A percentile compares a stretch with the other conserved stretches of the same genome.
phyloP scores from a whole-genome alignment of 2,329 filamentous ascomycete genomes.

The Aspergillus vadensis region DNA sequence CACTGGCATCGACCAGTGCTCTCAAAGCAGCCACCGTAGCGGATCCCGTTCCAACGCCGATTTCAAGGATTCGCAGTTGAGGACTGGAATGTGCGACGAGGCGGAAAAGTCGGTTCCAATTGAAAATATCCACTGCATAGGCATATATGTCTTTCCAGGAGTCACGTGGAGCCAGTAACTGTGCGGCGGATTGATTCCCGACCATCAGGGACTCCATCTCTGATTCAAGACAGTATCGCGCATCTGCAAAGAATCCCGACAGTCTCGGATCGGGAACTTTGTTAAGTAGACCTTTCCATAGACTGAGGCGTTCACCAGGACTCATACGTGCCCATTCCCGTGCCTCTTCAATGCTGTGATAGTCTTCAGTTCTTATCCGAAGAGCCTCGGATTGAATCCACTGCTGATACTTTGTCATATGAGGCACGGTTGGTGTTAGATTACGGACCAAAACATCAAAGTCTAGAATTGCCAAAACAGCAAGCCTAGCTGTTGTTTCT shows the following conservation, averaged over 20 bases:
- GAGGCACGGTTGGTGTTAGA: not conserved
- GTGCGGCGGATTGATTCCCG: not conserved
- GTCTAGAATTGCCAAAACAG: not conserved
- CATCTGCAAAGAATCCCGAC: not conserved
- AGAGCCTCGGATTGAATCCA: not conserved
- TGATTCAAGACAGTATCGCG: not conserved
- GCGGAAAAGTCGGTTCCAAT: conserved; percentile 12
- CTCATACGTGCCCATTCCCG: not conserved
- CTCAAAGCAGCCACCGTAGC: conserved; percentile 25
- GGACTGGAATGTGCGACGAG: conserved; percentile 28
- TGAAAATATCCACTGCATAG: not conserved
- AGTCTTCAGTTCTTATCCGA: not conserved
- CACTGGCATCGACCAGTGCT: not conserved
- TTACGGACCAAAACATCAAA: not conserved
- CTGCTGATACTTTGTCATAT: conserved; percentile 1
- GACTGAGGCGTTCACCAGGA: not conserved
- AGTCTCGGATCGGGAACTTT: not conserved
- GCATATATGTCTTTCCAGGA: not conserved
- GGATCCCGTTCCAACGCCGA: conserved; percentile 34
- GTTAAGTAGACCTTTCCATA: not conserved
- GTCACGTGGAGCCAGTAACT: not conserved
- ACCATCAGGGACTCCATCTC: not conserved
- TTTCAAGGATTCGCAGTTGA: conserved; percentile 26
- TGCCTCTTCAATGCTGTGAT: not conserved
- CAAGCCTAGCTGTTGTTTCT: not conserved